A percentile compares a stretch with the other conserved stretches of the same genome.
Conservation (phyloP, 2,329 filamentous ascomycete genomes). For the Orbilia javanica region DNA sequence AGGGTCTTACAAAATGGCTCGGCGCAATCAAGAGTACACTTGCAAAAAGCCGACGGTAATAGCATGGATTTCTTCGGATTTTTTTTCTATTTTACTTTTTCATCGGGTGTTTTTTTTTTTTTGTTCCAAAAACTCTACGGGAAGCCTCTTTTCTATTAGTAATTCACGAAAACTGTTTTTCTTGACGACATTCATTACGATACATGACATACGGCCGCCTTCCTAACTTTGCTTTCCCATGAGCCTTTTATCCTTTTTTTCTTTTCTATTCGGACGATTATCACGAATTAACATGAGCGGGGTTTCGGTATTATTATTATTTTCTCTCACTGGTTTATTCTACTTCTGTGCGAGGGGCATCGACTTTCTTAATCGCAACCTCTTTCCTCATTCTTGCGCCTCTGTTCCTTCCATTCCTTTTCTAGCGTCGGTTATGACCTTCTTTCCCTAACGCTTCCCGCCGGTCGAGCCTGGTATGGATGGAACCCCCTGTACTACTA, state of each 20-base stretch:
- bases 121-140: slow-evolving; percentile 9
- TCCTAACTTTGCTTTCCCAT: slow-evolving; percentile 17
- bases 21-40: slow-evolving; percentile 91
- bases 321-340: slow-evolving; percentile 19
- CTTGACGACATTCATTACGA: slow-evolving; percentile 55
- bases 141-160: slow-evolving; percentile 29
- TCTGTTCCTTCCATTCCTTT: slow-evolving; percentile 33
- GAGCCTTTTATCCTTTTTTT: slow-evolving; percentile 19
- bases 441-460: slow-evolving; percentile 18
- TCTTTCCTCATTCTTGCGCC: slow-evolving; percentile 7
- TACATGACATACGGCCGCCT: slow-evolving; percentile 43
- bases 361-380: slow-evolving; percentile 23
- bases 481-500: slow-evolving; percentile 12
- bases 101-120: slow-evolving; percentile 4
- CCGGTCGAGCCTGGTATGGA: slow-evolving; percentile 11
- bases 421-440: slow-evolving; percentile 36
- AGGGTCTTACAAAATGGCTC: slow-evolving; percentile 83
- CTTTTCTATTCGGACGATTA: slow-evolving; percentile 36
- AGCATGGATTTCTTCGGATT: not conserved
- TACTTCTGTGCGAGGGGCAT: slow-evolving; percentile 20
- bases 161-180: slow-evolving; percentile 47
- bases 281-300: slow-evolving; percentile 54
- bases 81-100: slow-evolving; percentile 7
- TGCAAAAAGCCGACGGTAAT: slow-evolving; percentile 68
- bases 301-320: slow-evolving; percentile 12